Percentiles rank a stretch among this genome's conserved stretches.
Conservation (phyloP, 164 flowering plant species). For the Berberis thunbergii region DNA sequence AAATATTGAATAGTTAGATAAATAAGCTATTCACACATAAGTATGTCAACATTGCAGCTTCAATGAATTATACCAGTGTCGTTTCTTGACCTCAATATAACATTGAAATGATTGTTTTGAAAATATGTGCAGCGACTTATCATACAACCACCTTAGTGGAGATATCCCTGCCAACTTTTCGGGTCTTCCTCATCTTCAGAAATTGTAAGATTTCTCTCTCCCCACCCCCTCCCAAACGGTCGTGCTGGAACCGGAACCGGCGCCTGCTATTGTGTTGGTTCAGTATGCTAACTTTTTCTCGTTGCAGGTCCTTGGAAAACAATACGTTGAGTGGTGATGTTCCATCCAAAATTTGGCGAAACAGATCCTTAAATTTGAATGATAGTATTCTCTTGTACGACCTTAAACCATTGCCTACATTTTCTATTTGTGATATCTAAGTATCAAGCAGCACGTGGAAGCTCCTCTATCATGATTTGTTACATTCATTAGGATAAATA, state of each 20-base stretch:
- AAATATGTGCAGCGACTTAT: slow-evolving; percentile 50
- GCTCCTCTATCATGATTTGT: no score
- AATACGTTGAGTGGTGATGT: slow-evolving; percentile 46
- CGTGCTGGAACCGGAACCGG: not conserved
- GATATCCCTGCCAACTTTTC: slow-evolving; percentile 59
- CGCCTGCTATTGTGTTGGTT: not conserved
- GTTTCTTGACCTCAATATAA: not conserved
- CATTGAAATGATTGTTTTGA: not conserved
- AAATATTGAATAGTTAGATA: no score
- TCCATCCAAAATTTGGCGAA: slow-evolving; percentile 53
- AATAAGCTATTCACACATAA: no score
- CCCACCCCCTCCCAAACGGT: not conserved
- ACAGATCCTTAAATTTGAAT: slow-evolving; percentile 26
- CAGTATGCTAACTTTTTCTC: slow-evolving; percentile 6
- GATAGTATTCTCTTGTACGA: slow-evolving; percentile 53
- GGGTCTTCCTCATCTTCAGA: slow-evolving; percentile 55
- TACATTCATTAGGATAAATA: no score
- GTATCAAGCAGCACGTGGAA: no score
- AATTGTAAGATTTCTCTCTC: slow-evolving; percentile 40
- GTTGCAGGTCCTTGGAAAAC: slow-evolving; percentile 48
- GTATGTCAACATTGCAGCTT: not conserved
- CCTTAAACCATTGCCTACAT: not conserved
- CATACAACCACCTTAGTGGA: slow-evolving; percentile 64
- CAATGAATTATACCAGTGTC: not conserved
- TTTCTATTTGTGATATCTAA: no score